These are phyloP conservation scores for Russula abietina DNA, from an alignment of 768 basidiomycete genomes.

Conservation along the genomic window DNA sequence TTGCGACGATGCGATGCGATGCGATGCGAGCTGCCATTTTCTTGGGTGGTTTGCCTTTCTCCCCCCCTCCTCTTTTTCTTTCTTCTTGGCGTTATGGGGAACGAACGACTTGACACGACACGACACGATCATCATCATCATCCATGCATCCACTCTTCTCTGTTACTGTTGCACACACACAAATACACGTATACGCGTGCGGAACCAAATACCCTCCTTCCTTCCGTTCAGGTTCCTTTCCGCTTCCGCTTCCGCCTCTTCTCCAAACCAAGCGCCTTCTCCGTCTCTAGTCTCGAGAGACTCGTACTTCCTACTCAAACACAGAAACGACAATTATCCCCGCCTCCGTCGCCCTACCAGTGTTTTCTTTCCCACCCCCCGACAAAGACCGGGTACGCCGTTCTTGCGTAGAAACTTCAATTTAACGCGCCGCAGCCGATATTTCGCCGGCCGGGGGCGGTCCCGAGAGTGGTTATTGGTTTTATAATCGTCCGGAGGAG, in stretches of 20 bases:
- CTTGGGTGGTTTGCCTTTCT: background rate
- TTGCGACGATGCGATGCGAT: background rate
- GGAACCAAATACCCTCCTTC: background rate
- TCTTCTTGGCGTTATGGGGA: background rate
- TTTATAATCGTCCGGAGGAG: no score
- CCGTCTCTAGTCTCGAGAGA: no score
- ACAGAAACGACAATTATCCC: background rate
- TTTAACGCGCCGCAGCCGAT: background rate
- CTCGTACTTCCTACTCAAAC: background rate
- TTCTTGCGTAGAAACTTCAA: background rate
- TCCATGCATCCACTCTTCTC: no score
- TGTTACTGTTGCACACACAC: background rate
- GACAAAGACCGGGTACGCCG: no score
- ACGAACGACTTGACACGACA: background rate
- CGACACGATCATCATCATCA: no score
- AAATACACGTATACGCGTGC: background rate
- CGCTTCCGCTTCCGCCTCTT: no score
- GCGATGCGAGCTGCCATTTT: no score
- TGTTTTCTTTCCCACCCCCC: no score
- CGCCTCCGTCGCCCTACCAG: no score
- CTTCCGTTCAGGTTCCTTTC: no score
- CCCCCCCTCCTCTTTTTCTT: background rate
- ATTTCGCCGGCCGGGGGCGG: no score
- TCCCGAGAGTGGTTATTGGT: no score
- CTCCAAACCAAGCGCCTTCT: background rate